Conservation (phyloP, 1,139 yeast species). For the Yamadazyma pseudoaaseri region DNA sequence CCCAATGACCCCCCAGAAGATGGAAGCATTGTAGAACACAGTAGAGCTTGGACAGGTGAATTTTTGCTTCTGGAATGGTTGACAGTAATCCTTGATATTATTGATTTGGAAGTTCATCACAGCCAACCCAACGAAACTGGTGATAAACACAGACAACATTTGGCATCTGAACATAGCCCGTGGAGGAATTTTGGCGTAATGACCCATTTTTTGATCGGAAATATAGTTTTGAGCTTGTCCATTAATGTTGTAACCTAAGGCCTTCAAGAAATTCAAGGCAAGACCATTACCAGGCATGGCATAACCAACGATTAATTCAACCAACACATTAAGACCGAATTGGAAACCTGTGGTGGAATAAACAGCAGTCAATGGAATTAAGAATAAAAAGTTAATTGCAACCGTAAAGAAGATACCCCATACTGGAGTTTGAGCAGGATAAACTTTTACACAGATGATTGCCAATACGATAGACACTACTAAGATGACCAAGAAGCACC, state of each 20-base stretch:
- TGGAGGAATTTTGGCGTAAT: constrained; percentile 59
- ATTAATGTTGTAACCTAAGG: constrained; percentile 57
- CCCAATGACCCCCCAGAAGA: constrained; percentile 61
- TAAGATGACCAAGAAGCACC: constrained; percentile 51
- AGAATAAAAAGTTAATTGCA: constrained; percentile 51
- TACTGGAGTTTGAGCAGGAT: constrained; percentile 48
- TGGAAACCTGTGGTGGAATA: constrained; percentile 53
- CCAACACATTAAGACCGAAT: constrained; percentile 56
- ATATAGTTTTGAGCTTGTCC: constrained; percentile 59
- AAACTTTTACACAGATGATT: constrained; percentile 43
- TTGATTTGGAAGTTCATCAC: constrained; percentile 51
- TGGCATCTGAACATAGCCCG: constrained; percentile 60
- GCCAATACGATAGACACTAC: constrained; percentile 47
- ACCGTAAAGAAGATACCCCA: constrained; percentile 58
- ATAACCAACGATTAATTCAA: constrained; percentile 61
- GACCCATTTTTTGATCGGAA: constrained; percentile 57
- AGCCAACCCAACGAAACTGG: constrained; percentile 48
- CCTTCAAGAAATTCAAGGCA: constrained; percentile 58
- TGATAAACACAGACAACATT: constrained; percentile 39
- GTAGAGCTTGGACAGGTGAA: constrained; percentile 50
- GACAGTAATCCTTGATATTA: constrained; percentile 38
- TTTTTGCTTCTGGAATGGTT: constrained; percentile 31
- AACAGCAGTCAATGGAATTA: constrained; percentile 50
- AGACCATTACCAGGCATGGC: constrained; percentile 63
- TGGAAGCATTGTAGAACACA: constrained; percentile 50